Percentiles rank a stretch among this genome's conserved stretches.
Conservation (phyloP, 345 rosid genomes). For the Citrus inodora region DNA sequence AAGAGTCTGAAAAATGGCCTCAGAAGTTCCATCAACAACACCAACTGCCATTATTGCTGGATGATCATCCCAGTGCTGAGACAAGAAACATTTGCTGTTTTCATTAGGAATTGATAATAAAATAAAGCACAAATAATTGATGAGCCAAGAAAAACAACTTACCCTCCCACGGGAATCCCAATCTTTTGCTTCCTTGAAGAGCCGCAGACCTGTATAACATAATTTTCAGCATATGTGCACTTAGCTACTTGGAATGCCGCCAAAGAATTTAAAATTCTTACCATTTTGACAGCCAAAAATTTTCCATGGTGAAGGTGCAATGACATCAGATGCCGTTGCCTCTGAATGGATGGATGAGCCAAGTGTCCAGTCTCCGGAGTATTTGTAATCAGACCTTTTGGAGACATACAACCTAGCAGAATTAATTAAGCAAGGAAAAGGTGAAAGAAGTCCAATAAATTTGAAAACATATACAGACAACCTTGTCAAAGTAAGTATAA, state of each 20-base stretch:
- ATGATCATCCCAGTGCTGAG: slow-evolving; percentile 85
- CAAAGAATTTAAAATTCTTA: slow-evolving; percentile 19
- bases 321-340: slow-evolving; percentile 63
- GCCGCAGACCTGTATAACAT: slow-evolving; percentile 63
- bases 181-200: slow-evolving; percentile 91
- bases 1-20: slow-evolving; percentile 67
- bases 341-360: slow-evolving; percentile 46
- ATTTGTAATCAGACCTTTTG: slow-evolving; percentile 39
- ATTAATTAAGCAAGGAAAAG: not conserved
- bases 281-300: slow-evolving; percentile 96
- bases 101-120: not conserved
- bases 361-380: slow-evolving; percentile 52
- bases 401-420: slow-evolving; percentile 29
- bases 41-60: slow-evolving; percentile 99
- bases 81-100: slow-evolving; percentile 7
- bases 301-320: slow-evolving; percentile 93
- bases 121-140: not conserved
- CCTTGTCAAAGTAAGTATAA: not conserved
- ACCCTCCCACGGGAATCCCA: slow-evolving; percentile 61
- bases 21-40: slow-evolving; percentile 72
- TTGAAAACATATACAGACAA: not conserved
- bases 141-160: slow-evolving; percentile 10
- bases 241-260: not conserved
- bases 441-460: not conserved
- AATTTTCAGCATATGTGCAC: slow-evolving; percentile 5